Conservation (phyloP, 2,329 filamentous ascomycete species). For the Ceratocystis diversiconidia region DNA sequence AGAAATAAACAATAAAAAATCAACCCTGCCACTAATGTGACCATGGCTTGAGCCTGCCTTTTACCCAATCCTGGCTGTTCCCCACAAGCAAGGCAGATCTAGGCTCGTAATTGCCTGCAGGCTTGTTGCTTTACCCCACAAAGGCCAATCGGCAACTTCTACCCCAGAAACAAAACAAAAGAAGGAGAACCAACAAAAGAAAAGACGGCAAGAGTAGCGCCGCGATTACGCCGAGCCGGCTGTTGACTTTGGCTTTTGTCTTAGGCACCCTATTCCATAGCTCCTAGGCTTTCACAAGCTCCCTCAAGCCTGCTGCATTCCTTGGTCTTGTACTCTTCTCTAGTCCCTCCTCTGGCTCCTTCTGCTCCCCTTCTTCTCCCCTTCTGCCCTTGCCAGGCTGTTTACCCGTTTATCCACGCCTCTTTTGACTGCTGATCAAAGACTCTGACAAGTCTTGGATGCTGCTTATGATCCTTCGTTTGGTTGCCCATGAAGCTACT, state of each 20-base stretch:
- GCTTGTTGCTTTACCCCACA: not conserved
- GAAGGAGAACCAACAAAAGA: not conserved
- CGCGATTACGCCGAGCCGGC: constrained; percentile 2
- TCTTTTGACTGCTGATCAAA: not conserved
- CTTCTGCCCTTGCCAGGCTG: not conserved
- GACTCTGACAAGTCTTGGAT: not conserved
- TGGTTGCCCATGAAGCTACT: not conserved
- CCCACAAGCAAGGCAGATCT: not conserved
- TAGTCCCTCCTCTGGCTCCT: not conserved
- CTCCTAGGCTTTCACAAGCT: not conserved
- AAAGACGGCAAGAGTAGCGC: not conserved
- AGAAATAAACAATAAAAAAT: not conserved
- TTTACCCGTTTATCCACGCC: not conserved
- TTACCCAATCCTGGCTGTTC: not conserved
- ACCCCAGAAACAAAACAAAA: not conserved
- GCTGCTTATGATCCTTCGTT: not conserved
- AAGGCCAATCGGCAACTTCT: not conserved
- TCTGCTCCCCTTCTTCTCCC: not conserved
- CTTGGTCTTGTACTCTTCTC: not conserved
- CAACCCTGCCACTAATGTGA: not conserved
- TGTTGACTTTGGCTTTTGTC: not conserved
- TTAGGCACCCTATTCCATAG: not conserved
- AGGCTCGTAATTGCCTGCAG: not conserved
- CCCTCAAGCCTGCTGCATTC: not conserved
- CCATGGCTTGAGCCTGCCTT: not conserved